Evolutionary conservation across 2,329 filamentous ascomycete genomes (phyloP).

Genomic region (Cordyceps cicadae): DNA sequence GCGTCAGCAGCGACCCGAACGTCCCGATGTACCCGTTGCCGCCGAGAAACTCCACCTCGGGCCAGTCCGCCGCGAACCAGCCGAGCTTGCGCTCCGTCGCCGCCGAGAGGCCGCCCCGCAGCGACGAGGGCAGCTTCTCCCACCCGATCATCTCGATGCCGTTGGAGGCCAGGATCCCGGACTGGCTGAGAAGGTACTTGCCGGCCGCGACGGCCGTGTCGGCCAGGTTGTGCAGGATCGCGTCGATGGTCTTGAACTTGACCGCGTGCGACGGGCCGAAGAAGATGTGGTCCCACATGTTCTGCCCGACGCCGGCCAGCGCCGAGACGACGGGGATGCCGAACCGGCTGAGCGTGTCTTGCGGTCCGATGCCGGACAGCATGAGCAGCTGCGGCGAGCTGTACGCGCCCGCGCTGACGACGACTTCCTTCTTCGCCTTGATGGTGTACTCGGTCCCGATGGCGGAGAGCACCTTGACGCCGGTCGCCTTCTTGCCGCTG

Average conservation of each 20-base stretch:
- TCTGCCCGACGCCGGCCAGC: not conserved
- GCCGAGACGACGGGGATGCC: constrained; percentile 29
- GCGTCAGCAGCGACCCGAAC: not conserved
- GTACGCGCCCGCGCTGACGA: constrained; percentile 17
- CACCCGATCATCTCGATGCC: not conserved
- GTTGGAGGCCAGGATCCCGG: not conserved
- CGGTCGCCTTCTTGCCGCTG: constrained; percentile 28
- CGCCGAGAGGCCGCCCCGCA: not conserved
- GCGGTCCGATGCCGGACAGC: constrained; percentile 28
- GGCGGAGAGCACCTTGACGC: constrained; percentile 26
- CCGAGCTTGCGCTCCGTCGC: not conserved
- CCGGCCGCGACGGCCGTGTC: not conserved
- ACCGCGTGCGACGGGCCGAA: constrained; percentile 11
- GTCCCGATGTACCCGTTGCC: not conserved
- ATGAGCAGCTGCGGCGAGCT: constrained; percentile 30
- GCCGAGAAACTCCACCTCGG: constrained; percentile 2
- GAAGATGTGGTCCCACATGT: constrained; percentile 9
- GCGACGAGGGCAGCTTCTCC: constrained; percentile 2
- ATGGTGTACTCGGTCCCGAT: constrained; percentile 15
- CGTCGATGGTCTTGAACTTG: not conserved
- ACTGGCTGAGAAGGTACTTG: not conserved
- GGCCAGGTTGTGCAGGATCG: not conserved
- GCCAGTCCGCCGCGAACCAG: constrained; percentile 1
- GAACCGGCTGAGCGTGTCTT: constrained; percentile 23
- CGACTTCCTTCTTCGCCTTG: constrained; percentile 13